Base-by-base conservation (phyloP, 2,329 filamentous ascomycete species). In the Fusarium brachygibbosum region DNA sequence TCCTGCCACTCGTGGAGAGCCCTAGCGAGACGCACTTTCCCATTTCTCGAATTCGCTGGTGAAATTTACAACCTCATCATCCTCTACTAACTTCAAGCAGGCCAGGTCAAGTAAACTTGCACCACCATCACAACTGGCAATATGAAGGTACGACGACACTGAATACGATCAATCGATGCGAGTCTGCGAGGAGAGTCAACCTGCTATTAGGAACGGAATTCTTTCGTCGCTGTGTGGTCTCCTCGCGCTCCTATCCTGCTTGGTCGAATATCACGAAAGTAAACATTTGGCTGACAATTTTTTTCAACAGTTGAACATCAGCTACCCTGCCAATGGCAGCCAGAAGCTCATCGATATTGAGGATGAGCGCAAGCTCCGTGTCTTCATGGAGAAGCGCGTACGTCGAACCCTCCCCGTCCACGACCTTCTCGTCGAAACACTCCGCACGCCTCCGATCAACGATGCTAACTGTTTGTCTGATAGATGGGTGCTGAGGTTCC, bases 271-370 rank as follows among this genome's bases (percentile, higher is more conserved):
- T 57, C 31, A 37, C 16, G 16, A 37, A 64, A 60, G 54, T 44
- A 61, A 55, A 70, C 31, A 66, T 56, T 57, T 63, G 34, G 76
- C 81, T 84, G 70, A 83, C 76, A 34, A 44, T 38, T 46, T 42
- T 21, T 23, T 48, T n/a, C 29, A 72, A 64, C 67, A 87, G 87
- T 84, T 89, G 84, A 89, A 89, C 86, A 87, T 89, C 80, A 87
- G 85, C 79, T 97, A 94, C 91, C 96, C 96, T 87, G 93, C 95
- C 91, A 98, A 98, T 87, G 96, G 96, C 91, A 96, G 94, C 82
- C 96, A 99, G 86, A 99, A 99, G 90, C 90, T 99, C 83, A 91
- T 99, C 87, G 97, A 99, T 79, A 87, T 99, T 79, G 96, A 99
- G 82, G 97, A 99, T 92, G 97, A 99, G 87, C 94, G 94, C 87